phyloP scores from a whole-genome alignment of 1,284 basidiomycete species.

The Phellinidium pouzarii region DNA sequence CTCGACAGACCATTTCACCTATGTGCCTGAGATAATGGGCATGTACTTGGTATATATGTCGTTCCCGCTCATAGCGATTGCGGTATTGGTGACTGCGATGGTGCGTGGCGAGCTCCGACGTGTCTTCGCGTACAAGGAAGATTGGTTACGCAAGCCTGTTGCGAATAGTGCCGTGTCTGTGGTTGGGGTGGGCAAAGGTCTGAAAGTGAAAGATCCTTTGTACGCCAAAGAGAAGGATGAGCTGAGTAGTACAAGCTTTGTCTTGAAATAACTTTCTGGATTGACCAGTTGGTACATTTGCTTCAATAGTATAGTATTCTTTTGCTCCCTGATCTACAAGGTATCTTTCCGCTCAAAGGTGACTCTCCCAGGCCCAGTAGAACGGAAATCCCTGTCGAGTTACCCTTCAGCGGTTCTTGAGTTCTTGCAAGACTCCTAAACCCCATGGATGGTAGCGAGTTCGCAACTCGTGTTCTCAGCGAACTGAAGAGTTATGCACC shows the following conservation, averaged over 20 bases:
- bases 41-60: constrained; percentile 1
- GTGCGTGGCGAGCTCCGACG: constrained; percentile 2
- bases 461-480: neutral
- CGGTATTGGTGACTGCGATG: neutral
- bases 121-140: constrained; percentile 7
- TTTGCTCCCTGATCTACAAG: no score
- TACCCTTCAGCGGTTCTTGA: no score
- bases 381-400: no score
- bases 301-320: no score
- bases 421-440: no score
- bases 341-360: no score
- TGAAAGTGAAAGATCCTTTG: neutral
- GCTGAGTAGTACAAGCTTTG: no score
- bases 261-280: no score
- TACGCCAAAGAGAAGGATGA: no score
- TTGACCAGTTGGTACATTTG: no score
- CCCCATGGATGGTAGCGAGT: constrained; percentile 1
- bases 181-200: neutral
- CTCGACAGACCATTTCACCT: neutral
- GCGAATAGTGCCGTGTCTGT: neutral
- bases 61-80: neutral
- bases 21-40: neutral
- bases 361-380: no score
- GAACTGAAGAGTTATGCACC: constrained; percentile 5
- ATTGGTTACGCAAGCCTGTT: neutral